Conservation (phyloP, 805 yeast genomes). For the Barnettozyma vustinii region DNA sequence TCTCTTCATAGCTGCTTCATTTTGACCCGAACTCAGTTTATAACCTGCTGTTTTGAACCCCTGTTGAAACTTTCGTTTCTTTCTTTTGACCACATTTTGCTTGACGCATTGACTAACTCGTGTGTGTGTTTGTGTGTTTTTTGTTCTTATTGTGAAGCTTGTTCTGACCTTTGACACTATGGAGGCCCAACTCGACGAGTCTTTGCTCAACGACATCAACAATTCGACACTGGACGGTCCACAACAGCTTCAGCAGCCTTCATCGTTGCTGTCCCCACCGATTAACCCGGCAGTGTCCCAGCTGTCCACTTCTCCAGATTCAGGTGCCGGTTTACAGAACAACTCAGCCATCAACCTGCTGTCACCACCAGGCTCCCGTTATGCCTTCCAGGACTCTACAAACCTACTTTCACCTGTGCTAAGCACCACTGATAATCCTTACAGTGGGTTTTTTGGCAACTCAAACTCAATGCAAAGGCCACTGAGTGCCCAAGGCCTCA, state of each 20-base stretch:
- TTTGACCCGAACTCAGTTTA: background rate
- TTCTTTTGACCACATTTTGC: background rate
- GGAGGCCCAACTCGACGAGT: constrained; percentile 10
- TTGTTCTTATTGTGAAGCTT: background rate
- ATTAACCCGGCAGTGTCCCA: background rate
- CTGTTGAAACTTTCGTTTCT: background rate
- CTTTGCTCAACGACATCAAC: constrained; percentile 9
- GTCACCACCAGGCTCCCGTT: constrained; percentile 36
- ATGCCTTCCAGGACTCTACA: constrained; percentile 21
- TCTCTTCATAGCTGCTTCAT: background rate
- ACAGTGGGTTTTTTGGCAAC: constrained; percentile 12
- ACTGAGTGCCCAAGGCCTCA: constrained; percentile 23
- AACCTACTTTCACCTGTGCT: constrained; percentile 24
- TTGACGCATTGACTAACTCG: too few species aligned
- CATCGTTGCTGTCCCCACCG: background rate
- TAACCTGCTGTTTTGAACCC: background rate
- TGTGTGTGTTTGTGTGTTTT: too few species aligned
- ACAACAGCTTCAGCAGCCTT: background rate
- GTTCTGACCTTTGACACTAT: background rate
- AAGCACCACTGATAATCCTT: constrained; percentile 15
- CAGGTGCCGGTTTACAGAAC: background rate
- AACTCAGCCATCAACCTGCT: constrained; percentile 17
- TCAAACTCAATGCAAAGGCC: constrained; percentile 18
- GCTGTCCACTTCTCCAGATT: background rate
- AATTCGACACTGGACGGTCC: constrained; percentile 2